Conservation (phyloP, 1,284 basidiomycete genomes). For the Boletus sp. region DNA sequence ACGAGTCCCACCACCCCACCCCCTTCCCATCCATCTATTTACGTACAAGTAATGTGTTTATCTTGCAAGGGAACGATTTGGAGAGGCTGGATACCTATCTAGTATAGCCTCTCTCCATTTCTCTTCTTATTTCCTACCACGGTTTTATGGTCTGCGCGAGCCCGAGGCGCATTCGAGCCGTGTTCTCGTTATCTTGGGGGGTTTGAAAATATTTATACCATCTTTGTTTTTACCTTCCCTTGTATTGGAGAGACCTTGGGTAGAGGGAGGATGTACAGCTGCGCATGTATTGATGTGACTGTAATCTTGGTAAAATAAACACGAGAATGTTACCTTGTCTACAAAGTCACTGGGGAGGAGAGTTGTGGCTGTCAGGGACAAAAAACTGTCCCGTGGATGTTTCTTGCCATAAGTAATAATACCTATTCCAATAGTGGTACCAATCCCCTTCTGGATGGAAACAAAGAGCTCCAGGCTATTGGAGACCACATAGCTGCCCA, state of each 20-base stretch:
- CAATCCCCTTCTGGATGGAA: slow-evolving; percentile 23
- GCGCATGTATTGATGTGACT: slow-evolving; percentile 24
- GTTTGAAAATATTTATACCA: slow-evolving; percentile 29
- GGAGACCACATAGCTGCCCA: slow-evolving; percentile 24
- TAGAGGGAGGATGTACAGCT: slow-evolving; percentile 14
- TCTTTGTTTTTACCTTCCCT: slow-evolving; percentile 1
- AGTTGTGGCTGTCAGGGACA: too few species aligned
- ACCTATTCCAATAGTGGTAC: too few species aligned
- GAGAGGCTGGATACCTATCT: slow-evolving; percentile 32
- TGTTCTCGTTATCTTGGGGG: slow-evolving; percentile 6
- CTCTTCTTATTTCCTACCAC: slow-evolving; percentile 7
- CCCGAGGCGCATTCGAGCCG: background rate
- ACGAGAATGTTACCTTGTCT: too few species aligned
- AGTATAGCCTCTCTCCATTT: slow-evolving; percentile 17
- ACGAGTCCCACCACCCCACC: background rate
- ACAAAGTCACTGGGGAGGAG: too few species aligned
- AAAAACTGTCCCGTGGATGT: too few species aligned
- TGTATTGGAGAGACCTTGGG: slow-evolving; percentile 14
- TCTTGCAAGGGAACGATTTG: slow-evolving; percentile 23
- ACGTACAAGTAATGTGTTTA: slow-evolving; percentile 29
- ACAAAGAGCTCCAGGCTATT: slow-evolving; percentile 24
- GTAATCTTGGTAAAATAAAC: slow-evolving; percentile 20
- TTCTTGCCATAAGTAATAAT: too few species aligned
- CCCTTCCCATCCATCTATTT: slow-evolving; percentile 18
- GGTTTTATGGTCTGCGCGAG: slow-evolving; percentile 7